phyloP scores from a whole-genome alignment of 1,284 basidiomycete species.

The Pascua sp. region DNA sequence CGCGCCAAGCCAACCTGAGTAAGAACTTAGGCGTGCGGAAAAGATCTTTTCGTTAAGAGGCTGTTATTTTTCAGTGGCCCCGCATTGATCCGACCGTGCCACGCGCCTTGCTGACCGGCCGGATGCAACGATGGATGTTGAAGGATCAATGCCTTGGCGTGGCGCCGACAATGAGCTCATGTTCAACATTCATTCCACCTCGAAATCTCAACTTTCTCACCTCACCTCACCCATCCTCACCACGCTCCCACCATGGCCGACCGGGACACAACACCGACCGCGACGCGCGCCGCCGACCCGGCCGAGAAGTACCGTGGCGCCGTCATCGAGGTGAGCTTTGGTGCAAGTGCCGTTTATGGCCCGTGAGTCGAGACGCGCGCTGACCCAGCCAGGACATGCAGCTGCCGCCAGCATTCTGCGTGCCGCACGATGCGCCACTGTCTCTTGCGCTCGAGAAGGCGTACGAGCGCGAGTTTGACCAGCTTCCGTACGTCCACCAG shows the following conservation, averaged over 20 bases:
- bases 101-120: no score
- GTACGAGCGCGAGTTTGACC: conserved; percentile 84
- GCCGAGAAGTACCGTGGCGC: conserved; percentile 70
- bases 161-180: no score
- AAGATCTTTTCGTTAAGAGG: no score
- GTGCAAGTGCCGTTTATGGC: background rate
- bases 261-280: conserved; percentile 43
- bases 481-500: conserved; percentile 65
- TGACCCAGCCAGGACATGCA: conserved; percentile 66
- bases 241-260: conserved; percentile 19
- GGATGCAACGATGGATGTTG: no score
- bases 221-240: background rate
- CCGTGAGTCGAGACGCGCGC: background rate
- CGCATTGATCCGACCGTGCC: no score
- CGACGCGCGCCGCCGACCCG: conserved; percentile 2
- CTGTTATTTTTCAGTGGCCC: no score
- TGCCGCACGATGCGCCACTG: conserved; percentile 67
- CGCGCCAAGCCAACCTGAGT: no score
- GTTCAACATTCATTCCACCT: background rate
- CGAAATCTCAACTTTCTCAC: background rate
- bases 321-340: conserved; percentile 57
- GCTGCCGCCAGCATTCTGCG: conserved; percentile 80
- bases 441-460: conserved; percentile 73
- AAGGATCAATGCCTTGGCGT: no score
- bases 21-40: no score